Evolutionary conservation across 352 stramenopile genomes (phyloP), one percentile per base, ranked within the genome.

Genomic region (Globisporangium parvum): DNA sequence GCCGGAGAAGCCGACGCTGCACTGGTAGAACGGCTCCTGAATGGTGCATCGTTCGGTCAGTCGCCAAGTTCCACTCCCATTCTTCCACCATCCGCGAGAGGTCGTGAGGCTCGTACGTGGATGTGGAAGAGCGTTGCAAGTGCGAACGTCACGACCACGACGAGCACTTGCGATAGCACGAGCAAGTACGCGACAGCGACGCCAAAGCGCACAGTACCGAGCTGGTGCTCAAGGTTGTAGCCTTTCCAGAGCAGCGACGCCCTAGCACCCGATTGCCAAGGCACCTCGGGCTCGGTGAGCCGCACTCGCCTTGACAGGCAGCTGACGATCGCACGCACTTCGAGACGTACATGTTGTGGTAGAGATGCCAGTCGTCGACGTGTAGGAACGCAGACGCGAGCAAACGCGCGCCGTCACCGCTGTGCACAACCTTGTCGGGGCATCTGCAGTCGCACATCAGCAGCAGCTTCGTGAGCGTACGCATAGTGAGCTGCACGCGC

Each of bases 321-420:
- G 49, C n/a, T 62, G 44, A 51, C 60, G 47, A n/a, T 51, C 6
- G 23, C 46, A 37, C 31, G 60, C 70, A 60, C 26, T 31, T 31
- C 26, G 14, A 53, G 53, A 28, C 59, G 35, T 65, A 88, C 89
- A 96, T 95, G 77, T 95, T 97, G 66, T 96, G 81, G 63, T 95
- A 97, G 14, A 97, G 59, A 62, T 97, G 73, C 51, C 88, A 70
- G 31, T 96, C 87, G 39, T 95, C 76, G 2, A 65, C 66, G 64
- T 97, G 89, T 2, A 97, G 64, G 40, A 96, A 85, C 15, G 71
- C 83, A 4, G 88, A 90, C 4, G 72, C 46, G 18, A 95, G 46
- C 8, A 96, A 51, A 24, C 84, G 62, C 23, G 61, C 58, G 37
- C 77, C 44, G 11, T 88, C 66, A 6, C 49, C 60, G 11, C 66